Percentiles rank a stretch among this genome's conserved stretches.
Evolutionary conservation across 495 filamentous ascomycete genomes (phyloP).

Genomic region (Lepidopterella palustris): DNA sequence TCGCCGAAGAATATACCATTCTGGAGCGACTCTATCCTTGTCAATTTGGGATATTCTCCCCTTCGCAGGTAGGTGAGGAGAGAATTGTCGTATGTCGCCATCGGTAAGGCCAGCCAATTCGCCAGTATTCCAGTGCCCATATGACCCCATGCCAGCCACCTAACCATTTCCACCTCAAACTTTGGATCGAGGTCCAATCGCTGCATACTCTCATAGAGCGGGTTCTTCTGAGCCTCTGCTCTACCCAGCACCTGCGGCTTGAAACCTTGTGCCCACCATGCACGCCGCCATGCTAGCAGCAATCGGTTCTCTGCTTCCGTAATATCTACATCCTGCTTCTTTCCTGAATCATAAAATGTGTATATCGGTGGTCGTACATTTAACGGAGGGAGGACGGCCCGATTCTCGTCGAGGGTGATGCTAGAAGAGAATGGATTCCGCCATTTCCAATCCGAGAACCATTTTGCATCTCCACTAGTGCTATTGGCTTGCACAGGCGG

Average conservation of each 20-base stretch:
- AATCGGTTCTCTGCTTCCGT: conserved; percentile 69
- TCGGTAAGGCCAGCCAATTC: conserved; percentile 75
- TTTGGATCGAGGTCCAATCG: conserved; percentile 46
- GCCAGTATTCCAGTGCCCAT: conserved; percentile 84
- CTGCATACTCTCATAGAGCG: conserved; percentile 65
- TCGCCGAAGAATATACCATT: conserved; percentile 69
- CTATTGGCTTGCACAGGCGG: conserved; percentile 65
- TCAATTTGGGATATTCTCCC: conserved; percentile 65
- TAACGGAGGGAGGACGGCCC: conserved; percentile 82
- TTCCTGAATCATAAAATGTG: conserved; percentile 76
- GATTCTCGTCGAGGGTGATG: conserved; percentile 76
- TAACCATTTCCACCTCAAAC: conserved; percentile 59
- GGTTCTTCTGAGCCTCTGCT: conserved; percentile 80
- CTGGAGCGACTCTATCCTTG: conserved; percentile 65
- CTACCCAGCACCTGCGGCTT: conserved; percentile 72
- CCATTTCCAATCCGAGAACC: conserved; percentile 88
- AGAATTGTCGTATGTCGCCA: conserved; percentile 70
- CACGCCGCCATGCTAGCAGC: conserved; percentile 80
- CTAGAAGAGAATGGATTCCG: conserved; percentile 80
- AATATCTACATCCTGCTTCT: conserved; percentile 52
- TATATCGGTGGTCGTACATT: conserved; percentile 70
- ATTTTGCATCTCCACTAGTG: conserved; percentile 65
- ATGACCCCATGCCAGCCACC: conserved; percentile 89
- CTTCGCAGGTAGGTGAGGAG: conserved; percentile 64
- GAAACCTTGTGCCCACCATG: conserved; percentile 93